Base-by-base conservation (phyloP, 1,139 yeast genomes). In the Taphrina betulina region DNA sequence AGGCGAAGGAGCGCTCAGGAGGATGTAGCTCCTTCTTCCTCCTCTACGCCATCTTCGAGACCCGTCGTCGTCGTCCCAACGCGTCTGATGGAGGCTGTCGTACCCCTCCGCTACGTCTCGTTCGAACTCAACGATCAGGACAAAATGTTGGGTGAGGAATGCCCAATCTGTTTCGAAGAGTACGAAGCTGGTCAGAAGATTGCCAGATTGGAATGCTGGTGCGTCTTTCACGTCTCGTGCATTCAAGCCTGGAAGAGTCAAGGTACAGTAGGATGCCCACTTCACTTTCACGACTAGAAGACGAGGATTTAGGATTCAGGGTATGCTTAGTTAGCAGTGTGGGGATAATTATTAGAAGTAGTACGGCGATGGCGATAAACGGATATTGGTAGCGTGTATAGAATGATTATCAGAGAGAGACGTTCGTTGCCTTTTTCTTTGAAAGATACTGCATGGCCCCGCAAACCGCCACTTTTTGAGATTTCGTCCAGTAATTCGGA, bases 81-180 rank as follows among this genome's bases (percentile, higher is more conserved):
- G 10, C 26, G 37, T 5, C 28, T 44, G 4, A 23, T 14, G 3
- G 40, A 38, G 17, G 34, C 10, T 7, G 14, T 35, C 1, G 24
- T 12, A 16, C 54, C 54, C 17, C 34, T 55, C 23, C 43, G 53
- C 19, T 48, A 37, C 29, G 53, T 52, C 41, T 31, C 51, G 16
- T 50, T 55, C 37, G 35, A 40, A 36, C 24, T 55, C 45, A 42
- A 52, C 8, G 40, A 38, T 24, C 33, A 29, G 10, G 50, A 52
- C 50, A 42, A 42, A 43, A 42, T 57, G 22, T 68, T 72, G 34
- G 82, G 77, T 37, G 76, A 77, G 44, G 98, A 92, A 67, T 92
- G 99, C 69, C 92, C 89, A 7, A 90, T 92, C 38, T 92, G 99
- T 68, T 79, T 90, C 62, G 98, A 92, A 66, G 95, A 86, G 31